A percentile compares a stretch with the other conserved stretches of the same genome.
phyloP scores from a whole-genome alignment of 1,139 yeast genomes.

The Diutina scorzettiae region DNA sequence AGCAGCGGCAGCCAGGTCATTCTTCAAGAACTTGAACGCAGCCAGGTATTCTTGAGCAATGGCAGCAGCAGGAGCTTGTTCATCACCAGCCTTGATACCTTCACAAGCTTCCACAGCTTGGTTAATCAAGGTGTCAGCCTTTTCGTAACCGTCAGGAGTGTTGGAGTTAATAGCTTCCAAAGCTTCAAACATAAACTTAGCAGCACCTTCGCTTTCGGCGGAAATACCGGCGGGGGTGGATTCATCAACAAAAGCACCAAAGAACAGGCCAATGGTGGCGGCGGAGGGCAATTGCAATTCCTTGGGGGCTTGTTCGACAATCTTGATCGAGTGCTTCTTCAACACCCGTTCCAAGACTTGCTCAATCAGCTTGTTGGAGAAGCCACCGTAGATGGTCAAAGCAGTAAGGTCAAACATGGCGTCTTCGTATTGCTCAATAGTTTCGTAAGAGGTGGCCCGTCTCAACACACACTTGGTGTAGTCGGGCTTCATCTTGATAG shows the following conservation, averaged over 20 bases:
- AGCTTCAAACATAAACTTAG: slow-evolving; percentile 56
- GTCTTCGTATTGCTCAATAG: slow-evolving; percentile 62
- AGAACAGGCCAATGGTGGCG: slow-evolving; percentile 74
- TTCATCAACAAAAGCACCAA: slow-evolving; percentile 55
- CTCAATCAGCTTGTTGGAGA: slow-evolving; percentile 69
- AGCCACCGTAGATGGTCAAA: slow-evolving; percentile 63
- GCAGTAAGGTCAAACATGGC: slow-evolving; percentile 92
- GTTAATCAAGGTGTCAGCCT: slow-evolving; percentile 57
- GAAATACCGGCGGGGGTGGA: slow-evolving; percentile 38
- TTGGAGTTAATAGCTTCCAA: slow-evolving; percentile 50
- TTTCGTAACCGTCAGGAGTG: slow-evolving; percentile 60
- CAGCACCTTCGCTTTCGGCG: slow-evolving; percentile 31
- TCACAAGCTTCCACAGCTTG: slow-evolving; percentile 54
- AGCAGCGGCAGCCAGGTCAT: slow-evolving; percentile 39
- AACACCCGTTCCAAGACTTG: slow-evolving; percentile 79
- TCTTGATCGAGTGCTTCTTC: slow-evolving; percentile 58
- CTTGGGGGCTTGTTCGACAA: slow-evolving; percentile 49
- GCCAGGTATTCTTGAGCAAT: slow-evolving; percentile 79
- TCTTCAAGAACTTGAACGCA: slow-evolving; percentile 73
- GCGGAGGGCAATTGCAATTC: slow-evolving; percentile 68
- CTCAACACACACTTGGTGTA: slow-evolving; percentile 67
- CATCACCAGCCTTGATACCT: slow-evolving; percentile 13
- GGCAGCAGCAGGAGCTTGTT: slow-evolving; percentile 37
- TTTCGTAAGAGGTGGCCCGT: slow-evolving; percentile 80
- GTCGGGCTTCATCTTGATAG: slow-evolving; percentile 76